Conservation (phyloP, 2,329 filamentous ascomycete species). For the Lachnellula subtilissima region DNA sequence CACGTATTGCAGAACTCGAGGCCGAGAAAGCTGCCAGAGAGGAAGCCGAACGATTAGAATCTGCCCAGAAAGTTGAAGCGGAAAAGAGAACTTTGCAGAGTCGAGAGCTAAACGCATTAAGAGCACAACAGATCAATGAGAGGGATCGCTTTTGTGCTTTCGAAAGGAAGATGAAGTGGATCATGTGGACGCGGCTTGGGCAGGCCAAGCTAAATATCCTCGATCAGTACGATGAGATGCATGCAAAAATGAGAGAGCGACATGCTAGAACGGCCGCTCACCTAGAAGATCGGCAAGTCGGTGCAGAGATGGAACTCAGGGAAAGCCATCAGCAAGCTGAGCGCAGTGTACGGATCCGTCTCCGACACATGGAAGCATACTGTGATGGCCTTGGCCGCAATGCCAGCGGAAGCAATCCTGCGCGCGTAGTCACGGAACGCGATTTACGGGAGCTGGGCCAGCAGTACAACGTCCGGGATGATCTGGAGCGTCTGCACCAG, state of each 20-base stretch:
- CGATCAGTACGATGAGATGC: constrained; percentile 44
- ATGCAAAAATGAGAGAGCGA: constrained; percentile 50
- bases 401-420: constrained; percentile 38
- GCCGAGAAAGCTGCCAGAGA: constrained; percentile 43
- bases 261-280: constrained; percentile 49
- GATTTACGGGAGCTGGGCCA: constrained; percentile 55
- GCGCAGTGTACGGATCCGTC: constrained; percentile 49
- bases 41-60: constrained; percentile 39
- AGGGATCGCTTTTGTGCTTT: constrained; percentile 48
- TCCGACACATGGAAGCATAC: constrained; percentile 65
- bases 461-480: constrained; percentile 56
- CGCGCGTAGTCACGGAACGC: constrained; percentile 52
- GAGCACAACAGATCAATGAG: constrained; percentile 44
- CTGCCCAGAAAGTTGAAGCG: constrained; percentile 39
- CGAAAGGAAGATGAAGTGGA: constrained; percentile 43
- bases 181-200: constrained; percentile 48
- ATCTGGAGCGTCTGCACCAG: constrained; percentile 54
- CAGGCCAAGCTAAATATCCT: constrained; percentile 43
- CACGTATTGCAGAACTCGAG: constrained; percentile 41
- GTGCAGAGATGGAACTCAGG: constrained; percentile 56
- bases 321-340: constrained; percentile 51
- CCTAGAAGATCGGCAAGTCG: constrained; percentile 58
- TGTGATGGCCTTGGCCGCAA: constrained; percentile 49
- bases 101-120: constrained; percentile 41
- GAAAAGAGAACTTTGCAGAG: constrained; percentile 43